These are phyloP conservation scores for Euphorbia pulcherrima DNA, from an alignment of 345 rosid genomes.

Conservation along the genomic window DNA sequence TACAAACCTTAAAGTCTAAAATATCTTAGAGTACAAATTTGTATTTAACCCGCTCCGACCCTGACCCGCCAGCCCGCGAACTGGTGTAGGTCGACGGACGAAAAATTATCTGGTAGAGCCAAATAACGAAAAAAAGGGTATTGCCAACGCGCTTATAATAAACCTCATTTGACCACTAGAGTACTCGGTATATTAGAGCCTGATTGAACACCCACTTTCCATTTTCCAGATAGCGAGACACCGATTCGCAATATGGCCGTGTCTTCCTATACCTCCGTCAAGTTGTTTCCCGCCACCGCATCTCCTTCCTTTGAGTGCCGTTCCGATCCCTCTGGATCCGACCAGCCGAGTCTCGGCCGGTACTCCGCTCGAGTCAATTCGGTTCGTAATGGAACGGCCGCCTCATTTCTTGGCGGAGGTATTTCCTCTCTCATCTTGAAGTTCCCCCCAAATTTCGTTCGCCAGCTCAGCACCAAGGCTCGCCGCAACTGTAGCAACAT, in stretches of 20 bases:
- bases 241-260: constrained; percentile 22
- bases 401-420: constrained; percentile 31
- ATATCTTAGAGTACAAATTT: no score
- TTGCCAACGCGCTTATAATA: not conserved
- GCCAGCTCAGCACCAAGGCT: constrained; percentile 92
- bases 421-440: constrained; percentile 65
- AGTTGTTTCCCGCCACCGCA: constrained; percentile 6
- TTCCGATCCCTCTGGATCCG: constrained; percentile 25
- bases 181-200: no score
- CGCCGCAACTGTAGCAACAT: constrained; percentile 98
- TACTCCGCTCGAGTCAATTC: constrained; percentile 17
- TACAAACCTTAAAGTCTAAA: no score
- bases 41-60: no score
- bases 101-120: no score
- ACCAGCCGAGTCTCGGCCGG: constrained; percentile 21
- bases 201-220: not conserved
- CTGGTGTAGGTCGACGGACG: no score
- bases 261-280: constrained; percentile 15
- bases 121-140: not conserved
- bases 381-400: not conserved
- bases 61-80: no score
- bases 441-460: constrained; percentile 94
- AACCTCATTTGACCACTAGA: not conserved
- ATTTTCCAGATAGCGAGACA: not conserved
- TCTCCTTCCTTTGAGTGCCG: constrained; percentile 26